These are phyloP conservation scores for Septoria petroselini DNA, from an alignment of 2,329 filamentous ascomycete genomes.

Conservation along the genomic window DNA sequence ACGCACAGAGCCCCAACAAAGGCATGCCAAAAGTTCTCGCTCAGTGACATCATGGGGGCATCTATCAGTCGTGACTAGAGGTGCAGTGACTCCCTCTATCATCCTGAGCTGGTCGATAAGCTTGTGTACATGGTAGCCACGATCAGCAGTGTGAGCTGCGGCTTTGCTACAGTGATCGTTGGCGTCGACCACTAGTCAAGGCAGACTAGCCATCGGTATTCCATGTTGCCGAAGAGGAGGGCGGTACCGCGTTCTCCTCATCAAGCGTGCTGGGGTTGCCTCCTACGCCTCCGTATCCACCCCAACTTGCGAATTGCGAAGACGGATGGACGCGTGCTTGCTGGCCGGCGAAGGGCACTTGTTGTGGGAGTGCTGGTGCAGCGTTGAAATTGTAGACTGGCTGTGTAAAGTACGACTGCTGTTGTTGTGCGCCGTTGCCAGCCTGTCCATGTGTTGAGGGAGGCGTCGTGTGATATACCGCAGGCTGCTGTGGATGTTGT, in stretches of 20 bases:
- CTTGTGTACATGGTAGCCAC: too few relatives aligned
- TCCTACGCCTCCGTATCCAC: conserved; percentile 29
- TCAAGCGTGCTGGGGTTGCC: conserved; percentile 29
- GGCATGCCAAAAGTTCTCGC: too few relatives aligned
- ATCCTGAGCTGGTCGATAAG: too few relatives aligned
- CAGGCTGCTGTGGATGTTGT: conserved; percentile 15
- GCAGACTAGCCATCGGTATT: conserved; percentile 15
- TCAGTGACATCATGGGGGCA: too few relatives aligned
- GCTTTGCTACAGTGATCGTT: too few relatives aligned
- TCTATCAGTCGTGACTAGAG: too few relatives aligned
- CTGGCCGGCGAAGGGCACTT: conserved; percentile 15
- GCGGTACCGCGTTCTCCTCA: conserved; percentile 36
- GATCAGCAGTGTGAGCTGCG: too few relatives aligned
- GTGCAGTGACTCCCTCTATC: too few relatives aligned
- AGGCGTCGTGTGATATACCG: conserved; percentile 13
- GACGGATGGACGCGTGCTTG: conserved; percentile 21
- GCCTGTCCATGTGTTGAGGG: conserved; percentile 11
- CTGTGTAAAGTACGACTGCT: conserved; percentile 25
- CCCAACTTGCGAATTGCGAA: conserved; percentile 35
- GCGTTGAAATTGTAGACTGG: conserved; percentile 21
- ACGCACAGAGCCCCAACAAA: too few relatives aligned
- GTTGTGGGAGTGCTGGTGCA: conserved; percentile 9
- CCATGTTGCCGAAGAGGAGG: conserved; percentile 28
- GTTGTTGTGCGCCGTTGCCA: conserved; percentile 12
- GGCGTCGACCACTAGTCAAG: too few relatives aligned